Evolutionary conservation across 805 yeast species (phyloP).

Genomic region (Kuraishia molischiana): DNA sequence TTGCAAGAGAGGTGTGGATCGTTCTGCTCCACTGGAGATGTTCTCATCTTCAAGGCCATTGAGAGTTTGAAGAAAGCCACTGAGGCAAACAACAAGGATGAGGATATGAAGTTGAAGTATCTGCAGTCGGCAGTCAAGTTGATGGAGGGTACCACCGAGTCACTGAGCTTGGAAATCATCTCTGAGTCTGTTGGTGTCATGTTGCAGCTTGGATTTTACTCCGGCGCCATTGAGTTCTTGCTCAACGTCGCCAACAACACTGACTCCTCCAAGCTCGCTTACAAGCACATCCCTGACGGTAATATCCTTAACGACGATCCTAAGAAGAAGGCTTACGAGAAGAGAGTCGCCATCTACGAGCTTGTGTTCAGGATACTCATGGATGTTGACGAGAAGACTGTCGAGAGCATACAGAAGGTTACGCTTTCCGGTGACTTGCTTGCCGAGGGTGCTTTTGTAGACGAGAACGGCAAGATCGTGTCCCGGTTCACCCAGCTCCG

Average conservation of each 20-base stretch:
- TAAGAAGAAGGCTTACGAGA: constrained; percentile 38
- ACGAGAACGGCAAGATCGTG: constrained; percentile 23
- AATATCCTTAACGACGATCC: constrained; percentile 31
- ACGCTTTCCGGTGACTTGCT: constrained; percentile 4
- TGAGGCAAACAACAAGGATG: constrained; percentile 60
- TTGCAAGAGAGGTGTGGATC: constrained; percentile 91
- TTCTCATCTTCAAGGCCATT: constrained; percentile 85
- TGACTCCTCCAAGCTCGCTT: constrained; percentile 51
- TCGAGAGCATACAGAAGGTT: constrained; percentile 26
- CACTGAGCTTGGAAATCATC: constrained; percentile 68
- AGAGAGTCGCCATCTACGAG: constrained; percentile 53
- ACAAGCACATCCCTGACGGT: constrained; percentile 39
- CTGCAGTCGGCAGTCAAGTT: constrained; percentile 66
- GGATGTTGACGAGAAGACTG: constrained; percentile 57
- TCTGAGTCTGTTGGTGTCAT: constrained; percentile 74
- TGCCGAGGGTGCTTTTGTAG: constrained; percentile 17
- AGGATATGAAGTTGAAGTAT: constrained; percentile 55
- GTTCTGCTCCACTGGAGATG: constrained; percentile 90
- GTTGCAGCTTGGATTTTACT: constrained; percentile 66
- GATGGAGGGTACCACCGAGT: constrained; percentile 71
- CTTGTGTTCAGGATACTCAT: constrained; percentile 68
- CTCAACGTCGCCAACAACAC: constrained; percentile 64
- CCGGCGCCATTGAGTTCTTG: constrained; percentile 80
- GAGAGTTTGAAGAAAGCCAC: constrained; percentile 86
- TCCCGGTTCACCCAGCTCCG: constrained; percentile 50